Evolutionary conservation across 2,329 filamentous ascomycete species (phyloP).

Genomic region (Neofusicoccum umdonicola): DNA sequence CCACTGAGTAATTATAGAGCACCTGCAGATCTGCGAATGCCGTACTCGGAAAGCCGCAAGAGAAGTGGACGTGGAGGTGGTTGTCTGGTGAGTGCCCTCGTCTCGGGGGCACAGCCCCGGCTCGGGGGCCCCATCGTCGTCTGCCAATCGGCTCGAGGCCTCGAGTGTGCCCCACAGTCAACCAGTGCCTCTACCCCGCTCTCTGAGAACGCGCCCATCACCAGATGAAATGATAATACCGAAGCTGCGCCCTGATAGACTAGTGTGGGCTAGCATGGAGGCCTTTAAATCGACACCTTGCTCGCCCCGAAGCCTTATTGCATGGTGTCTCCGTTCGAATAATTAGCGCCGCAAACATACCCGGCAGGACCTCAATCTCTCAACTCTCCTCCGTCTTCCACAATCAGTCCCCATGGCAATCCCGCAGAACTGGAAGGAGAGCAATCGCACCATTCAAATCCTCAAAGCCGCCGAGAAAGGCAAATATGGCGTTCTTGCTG

Average conservation of each 20-base stretch:
- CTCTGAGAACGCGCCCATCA: neutral
- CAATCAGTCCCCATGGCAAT: neutral
- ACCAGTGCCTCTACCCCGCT: neutral
- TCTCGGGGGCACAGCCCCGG: neutral
- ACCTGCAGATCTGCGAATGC: neutral
- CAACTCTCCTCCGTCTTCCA: no score
- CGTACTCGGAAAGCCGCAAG: neutral
- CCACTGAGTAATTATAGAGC: neutral
- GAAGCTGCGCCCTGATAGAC: neutral
- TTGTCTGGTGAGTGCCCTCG: neutral
- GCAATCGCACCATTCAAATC: slow-evolving; percentile 43
- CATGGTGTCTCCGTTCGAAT: no score
- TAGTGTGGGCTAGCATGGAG: neutral
- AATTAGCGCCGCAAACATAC: neutral
- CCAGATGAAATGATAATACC: neutral
- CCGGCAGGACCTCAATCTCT: neutral
- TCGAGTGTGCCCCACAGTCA: neutral
- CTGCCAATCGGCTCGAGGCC: neutral
- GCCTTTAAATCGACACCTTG: neutral
- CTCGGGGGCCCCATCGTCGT: neutral
- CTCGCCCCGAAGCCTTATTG: neutral
- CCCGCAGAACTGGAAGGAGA: neutral
- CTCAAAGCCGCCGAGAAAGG: slow-evolving; percentile 55
- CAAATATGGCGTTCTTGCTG: slow-evolving; percentile 58
- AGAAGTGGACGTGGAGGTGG: neutral